Evolutionary conservation across 805 yeast species (phyloP).

Genomic region (Torulaspora delbrueckii): DNA sequence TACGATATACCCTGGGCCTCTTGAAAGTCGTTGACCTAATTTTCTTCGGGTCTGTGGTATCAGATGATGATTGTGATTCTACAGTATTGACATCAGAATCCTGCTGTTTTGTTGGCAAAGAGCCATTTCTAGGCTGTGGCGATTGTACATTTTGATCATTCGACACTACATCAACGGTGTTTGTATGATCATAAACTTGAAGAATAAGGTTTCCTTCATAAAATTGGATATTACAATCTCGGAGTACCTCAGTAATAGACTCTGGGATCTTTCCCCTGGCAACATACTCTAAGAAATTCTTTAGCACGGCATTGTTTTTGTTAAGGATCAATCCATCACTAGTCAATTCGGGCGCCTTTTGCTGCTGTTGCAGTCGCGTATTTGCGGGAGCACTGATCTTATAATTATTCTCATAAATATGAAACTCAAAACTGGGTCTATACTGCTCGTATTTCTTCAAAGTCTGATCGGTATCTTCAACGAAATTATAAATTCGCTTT

Average conservation of each 20-base stretch:
- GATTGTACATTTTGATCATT: conserved; percentile 13
- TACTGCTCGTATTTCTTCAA: conserved; percentile 69
- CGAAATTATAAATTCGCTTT: conserved; percentile 50
- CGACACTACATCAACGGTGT: conserved; percentile 34
- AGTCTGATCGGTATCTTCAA: conserved; percentile 67
- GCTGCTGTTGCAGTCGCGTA: conserved; percentile 33
- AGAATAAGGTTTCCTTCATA: conserved; percentile 88
- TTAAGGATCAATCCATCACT: conserved; percentile 75
- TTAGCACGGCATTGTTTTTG: conserved; percentile 65
- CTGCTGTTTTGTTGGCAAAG: neutral
- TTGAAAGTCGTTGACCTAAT: conserved; percentile 24
- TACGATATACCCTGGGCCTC: conserved; percentile 69
- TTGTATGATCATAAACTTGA: conserved; percentile 82
- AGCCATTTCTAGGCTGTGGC: neutral
- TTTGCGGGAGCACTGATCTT: conserved; percentile 74
- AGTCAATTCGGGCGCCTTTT: conserved; percentile 34
- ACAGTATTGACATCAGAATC: conserved; percentile 1
- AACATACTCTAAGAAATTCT: conserved; percentile 73
- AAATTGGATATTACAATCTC: conserved; percentile 76
- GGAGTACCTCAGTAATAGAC: conserved; percentile 80
- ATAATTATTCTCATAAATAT: conserved; percentile 86
- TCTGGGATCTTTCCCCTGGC: conserved; percentile 82
- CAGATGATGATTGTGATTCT: conserved; percentile 5
- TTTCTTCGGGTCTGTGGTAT: conserved; percentile 5
- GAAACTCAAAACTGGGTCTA: conserved; percentile 81